Base-by-base conservation (phyloP, 1,139 yeast genomes). In the Lodderomyces metapsilosis region DNA sequence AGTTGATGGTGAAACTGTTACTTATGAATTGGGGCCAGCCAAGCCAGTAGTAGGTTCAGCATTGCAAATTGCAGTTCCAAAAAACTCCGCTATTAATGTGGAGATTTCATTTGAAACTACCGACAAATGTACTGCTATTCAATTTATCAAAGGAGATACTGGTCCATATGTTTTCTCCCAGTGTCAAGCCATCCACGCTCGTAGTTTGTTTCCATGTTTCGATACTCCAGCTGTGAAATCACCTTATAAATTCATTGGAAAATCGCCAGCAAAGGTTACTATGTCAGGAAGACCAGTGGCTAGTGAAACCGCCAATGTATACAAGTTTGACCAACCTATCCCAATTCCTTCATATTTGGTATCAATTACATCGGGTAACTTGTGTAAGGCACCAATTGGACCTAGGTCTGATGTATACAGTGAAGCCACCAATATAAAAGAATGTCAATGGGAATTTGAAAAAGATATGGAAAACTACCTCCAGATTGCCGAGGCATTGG, bases 171-270 rank as follows among this genome's bases (percentile, higher is more conserved):
- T 69, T 38, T 69, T 69, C 46, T 68, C 74, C 1, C 75, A 69
- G 50, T 68, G 75, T 52, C 71, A 69, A 51, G 65, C 73, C 12
- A 68, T 68, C 35, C 75, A 69, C 48, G 74, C 74, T 12, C 52
- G 75, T 40, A 62, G 69, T 36, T 55, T 69, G 49, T 67, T 68
- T 45, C 75, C 75, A 4, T 66, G 74, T 47, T 69, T 69, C 48
- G 75, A 69, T 49, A 68, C 73, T 8, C 75, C 75, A 2, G 67
- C 64, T 0, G 63, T 66, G 23, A 69, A 69, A 43, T 61, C 66
- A 2, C 54, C 64, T 1, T 68, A 57, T 47, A 51, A 50, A 36
- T 62, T 63, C 46, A 52, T 47, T n/a, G 67, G 62, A 12, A 49
- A 49, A 7, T 67, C 73, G 2, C 64, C 68, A 4, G 56, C 53